Base-by-base conservation (phyloP, 2,329 filamentous ascomycete species). In the Colletotrichum somersetense region DNA sequence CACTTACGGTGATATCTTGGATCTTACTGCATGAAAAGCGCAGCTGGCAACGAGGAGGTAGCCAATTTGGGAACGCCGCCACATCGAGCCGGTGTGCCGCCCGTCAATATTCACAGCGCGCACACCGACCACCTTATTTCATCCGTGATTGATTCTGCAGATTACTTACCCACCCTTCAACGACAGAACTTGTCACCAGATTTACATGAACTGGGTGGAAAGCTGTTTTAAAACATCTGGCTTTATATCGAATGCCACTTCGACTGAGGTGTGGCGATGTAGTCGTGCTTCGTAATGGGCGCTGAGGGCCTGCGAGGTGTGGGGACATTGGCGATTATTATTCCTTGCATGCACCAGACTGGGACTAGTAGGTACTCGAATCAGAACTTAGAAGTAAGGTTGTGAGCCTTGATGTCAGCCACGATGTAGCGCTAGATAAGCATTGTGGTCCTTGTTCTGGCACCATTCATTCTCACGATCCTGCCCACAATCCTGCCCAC, bases 21-120 rank as follows among this genome's bases (percentile, higher is more conserved):
- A 53, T 63, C 61, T 53, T 14, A 42, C 61, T 53, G 61, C 61
- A 40, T 53, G 12, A 53, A 6, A 26, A 52, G 61, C 12, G 35
- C 46, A 5, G 33, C 1, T 30, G 48, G 10, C 10, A 14, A 18
- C 26, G 33, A 52, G 3, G 26, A 38, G 26, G 33, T 30, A n/a
- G 40, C 59, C 38, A 44, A 8, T 18, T 26, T 35, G n/a, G 23
- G 2, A 20, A 8, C 26, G 23, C 33, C 26, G 46, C 33, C 11
- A 30, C 16, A 63, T 26, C n/a, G 33, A 11, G 11, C 40, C 18
- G 18, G 14, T 8, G 46, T 53, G n/a, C 10, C 5, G n/a, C n/a
- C 35, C 18, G 1, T 42, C 48, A 52, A 38, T 50, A 3, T 33
- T 40, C 26, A 7, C 12, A 35, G 14, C n/a, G 16, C 46, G 26